phyloP scores from a whole-genome alignment of 768 basidiomycete genomes.

The Chiua virens region DNA sequence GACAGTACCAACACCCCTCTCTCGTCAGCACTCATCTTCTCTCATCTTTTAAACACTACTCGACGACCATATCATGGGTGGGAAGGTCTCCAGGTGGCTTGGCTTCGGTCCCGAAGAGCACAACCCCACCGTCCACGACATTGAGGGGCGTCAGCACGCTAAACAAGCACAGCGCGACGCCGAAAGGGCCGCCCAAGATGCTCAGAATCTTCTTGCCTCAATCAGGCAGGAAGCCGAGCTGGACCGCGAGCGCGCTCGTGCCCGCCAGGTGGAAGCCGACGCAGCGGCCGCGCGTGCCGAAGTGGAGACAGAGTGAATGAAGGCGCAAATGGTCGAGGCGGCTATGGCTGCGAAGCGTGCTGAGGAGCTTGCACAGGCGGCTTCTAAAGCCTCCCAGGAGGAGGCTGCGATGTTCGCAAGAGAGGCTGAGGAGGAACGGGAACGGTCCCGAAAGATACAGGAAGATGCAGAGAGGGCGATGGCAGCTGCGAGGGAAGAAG shows the following conservation, averaged over 20 bases:
- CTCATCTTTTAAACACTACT: background rate
- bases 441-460: too few relatives aligned
- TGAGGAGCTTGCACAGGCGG: constrained; percentile 8
- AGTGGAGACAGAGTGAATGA: constrained; percentile 10
- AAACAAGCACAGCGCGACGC: constrained; percentile 6
- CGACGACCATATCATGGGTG: constrained; percentile 6
- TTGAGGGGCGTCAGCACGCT: constrained; percentile 9
- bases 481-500: constrained; percentile 10
- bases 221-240: constrained; percentile 3
- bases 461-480: constrained; percentile 19
- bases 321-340: constrained; percentile 11
- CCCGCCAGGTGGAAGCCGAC: constrained; percentile 13
- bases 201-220: background rate
- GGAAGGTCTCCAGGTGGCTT: constrained; percentile 1
- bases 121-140: constrained; percentile 13
- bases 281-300: too few relatives aligned
- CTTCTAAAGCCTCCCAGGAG: constrained; percentile 11
- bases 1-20: background rate
- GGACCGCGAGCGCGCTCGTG: constrained; percentile 8
- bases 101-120: constrained; percentile 1
- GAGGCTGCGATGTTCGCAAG: constrained; percentile 13
- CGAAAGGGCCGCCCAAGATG: constrained; percentile 2
- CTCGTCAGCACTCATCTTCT: too few relatives aligned
- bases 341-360: too few relatives aligned
- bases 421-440: too few relatives aligned